Base-by-base conservation (phyloP, 306 rosid genomes). In the Macrotyloma uniflorum region DNA sequence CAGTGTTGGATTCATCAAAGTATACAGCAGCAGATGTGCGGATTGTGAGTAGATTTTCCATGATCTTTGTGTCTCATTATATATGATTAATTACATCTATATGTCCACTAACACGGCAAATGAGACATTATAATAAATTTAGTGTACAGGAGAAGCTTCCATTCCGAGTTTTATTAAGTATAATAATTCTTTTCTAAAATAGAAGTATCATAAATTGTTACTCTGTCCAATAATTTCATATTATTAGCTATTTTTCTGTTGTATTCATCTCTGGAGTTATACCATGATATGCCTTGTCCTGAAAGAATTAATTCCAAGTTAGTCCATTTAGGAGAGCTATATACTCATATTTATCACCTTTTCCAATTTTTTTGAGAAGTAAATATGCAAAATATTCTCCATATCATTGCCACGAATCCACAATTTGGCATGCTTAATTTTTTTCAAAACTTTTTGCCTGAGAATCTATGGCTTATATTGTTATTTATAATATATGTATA, bases 21-120 rank as follows among this genome's bases (percentile, higher is more conserved):
- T 96, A 93, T 67, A 90, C 99, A 0, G 99, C 98, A 28, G 98
- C 94, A 14, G 99, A 96, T 85, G 99, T 96, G 76, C 97, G 98
- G 77, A 91, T 96, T 90, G 98, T 96, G 85, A 93, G 98, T 87
- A 65, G 42, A 79, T 69, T 81, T 77, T 81, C 46, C 46, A 24
- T 43, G 54, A 61, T 51, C 72, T 46, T n/a, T n/a, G 1, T 69
- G 45, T 14, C 54, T 61, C 61, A 11, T 74, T 72, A 20, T 42
- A 16, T 49, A 55, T 23, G 42, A 57, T 57, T 10, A 61, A 4
- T 62, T 43, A 49, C 46, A 24, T 65, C 68, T 51, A 18, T 74
- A 19, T 77, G 68, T 58, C 35, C 46, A 14, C 59, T 13, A 7
- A 2, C 6, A 47, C 9, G 22, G 38, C 16, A 72, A 36, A 49